Evolutionary conservation across 441 rosid species (phyloP).

Genomic region (Syzygium syzygioides): DNA sequence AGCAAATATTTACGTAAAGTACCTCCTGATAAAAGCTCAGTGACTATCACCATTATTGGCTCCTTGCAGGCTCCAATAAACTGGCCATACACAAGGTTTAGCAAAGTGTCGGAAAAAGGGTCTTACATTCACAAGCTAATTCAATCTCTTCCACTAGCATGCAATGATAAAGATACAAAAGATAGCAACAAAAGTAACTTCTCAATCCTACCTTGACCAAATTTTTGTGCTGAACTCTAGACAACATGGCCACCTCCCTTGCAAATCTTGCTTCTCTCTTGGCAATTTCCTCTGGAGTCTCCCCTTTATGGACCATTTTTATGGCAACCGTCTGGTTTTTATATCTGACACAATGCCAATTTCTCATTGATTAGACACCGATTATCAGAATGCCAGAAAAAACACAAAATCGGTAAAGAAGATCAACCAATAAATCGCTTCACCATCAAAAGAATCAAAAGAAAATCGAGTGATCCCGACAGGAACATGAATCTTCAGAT

Average conservation of each 20-base stretch:
- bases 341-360: conserved; percentile 21
- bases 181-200: not conserved
- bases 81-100: conserved; percentile 21
- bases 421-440: no score
- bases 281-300: conserved; percentile 43
- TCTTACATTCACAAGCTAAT: not conserved
- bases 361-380: not conserved
- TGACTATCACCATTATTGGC: conserved; percentile 65
- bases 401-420: not conserved
- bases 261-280: conserved; percentile 49
- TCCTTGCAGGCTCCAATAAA: conserved; percentile 64
- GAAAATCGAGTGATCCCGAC: not conserved
- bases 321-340: conserved; percentile 59
- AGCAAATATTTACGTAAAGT: conserved; percentile 50
- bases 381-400: not conserved
- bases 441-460: not conserved
- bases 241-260: conserved; percentile 57
- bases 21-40: conserved; percentile 51
- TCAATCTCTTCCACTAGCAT: not conserved
- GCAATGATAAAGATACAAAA: not conserved
- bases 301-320: conserved; percentile 50
- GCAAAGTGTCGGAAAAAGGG: not conserved
- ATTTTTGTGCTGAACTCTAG: conserved; percentile 56
- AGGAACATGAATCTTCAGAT: not conserved
- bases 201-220: conserved; percentile 41